Base-by-base conservation (phyloP, 495 filamentous ascomycete species). In the Neurospora hispaniola region DNA sequence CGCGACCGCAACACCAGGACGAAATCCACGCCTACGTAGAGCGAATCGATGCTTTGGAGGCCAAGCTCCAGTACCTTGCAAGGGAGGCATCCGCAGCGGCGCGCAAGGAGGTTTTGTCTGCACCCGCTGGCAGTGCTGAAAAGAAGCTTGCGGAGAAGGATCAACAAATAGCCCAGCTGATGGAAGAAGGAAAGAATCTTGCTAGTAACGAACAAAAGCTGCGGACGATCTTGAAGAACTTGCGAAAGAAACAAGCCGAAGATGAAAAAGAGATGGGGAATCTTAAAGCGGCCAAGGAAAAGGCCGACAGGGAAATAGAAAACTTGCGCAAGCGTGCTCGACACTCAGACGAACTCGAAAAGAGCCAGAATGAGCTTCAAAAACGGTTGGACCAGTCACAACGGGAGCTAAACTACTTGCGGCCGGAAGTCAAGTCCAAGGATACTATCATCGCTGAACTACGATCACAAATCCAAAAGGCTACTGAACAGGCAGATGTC, bases 101-200 rank as follows among this genome's bases (percentile, higher is more conserved):
- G 6, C 88, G 88, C 74, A 87, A 85, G 70, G 87, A 90, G 4
- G 89, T 88, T 4, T 81, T 86, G 5, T 84, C 85, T 20, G 88
- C 91, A 3, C 83, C 88, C 10, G 78, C 88, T 0, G 90, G 90
- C 3, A 92, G 88, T 74, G 42, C 82, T 6, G 92, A 97, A 71
- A 92, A 90, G 79, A 93, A 92, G 76, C 81, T 97, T 10, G 90
- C 92, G 10, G 94, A 96, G 78, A 95, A 94, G 73, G 93, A 98
- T 74, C 93, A 95, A 75, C 91, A 93, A 75, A 96, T 98, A 72
- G 92, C 93, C 6, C 84, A 94, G 54, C 83, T 99, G 16, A 90
- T 99, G 81, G 90, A 96, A 77, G 96, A 99, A 81, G 96, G 96
- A 0, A 93, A 97, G 78, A 94, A 92, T 73, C 86, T 98, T 12